These are phyloP conservation scores for Backusella morwellensis DNA, from an alignment of 192 early-diverging fungal species.

Conservation along the genomic window DNA sequence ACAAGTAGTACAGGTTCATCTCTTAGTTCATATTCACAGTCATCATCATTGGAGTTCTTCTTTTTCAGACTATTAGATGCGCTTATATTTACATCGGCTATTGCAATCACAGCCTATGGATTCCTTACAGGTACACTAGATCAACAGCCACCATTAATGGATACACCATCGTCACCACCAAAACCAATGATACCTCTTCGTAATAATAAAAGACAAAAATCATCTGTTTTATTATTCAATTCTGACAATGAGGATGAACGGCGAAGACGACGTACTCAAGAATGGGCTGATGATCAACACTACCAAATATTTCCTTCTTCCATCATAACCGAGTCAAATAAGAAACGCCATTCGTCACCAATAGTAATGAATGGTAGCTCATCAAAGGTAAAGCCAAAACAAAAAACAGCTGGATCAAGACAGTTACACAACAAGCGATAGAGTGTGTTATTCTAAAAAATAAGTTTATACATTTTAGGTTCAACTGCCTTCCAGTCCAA, in stretches of 20 bases:
- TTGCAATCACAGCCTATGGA: conserved; percentile 17
- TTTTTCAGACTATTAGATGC: conserved; percentile 13
- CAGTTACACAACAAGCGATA: not conserved
- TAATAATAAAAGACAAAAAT: not conserved
- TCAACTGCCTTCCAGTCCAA: conserved; percentile 9
- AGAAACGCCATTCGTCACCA: not conserved
- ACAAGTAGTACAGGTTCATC: conserved; percentile 1
- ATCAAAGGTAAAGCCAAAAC: not conserved
- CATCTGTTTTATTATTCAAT: not conserved
- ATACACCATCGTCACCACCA: not conserved
- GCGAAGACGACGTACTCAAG: conserved; percentile 8
- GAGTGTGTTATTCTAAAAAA: not conserved
- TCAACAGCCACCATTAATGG: not conserved
- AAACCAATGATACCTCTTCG: not conserved
- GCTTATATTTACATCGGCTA: conserved; percentile 20
- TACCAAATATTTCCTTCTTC: not conserved
- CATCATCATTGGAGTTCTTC: not conserved
- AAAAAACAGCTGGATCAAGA: not conserved
- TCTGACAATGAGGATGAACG: not conserved
- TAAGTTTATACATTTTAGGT: conserved; percentile 6
- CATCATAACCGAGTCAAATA: not conserved
- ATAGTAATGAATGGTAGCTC: not conserved
- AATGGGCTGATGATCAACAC: conserved; percentile 16
- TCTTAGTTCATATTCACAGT: not conserved
- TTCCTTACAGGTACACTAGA: conserved; percentile 16